phyloP scores from a whole-genome alignment of 2,329 filamentous ascomycete genomes.

The Cytospora paraplurivora region DNA sequence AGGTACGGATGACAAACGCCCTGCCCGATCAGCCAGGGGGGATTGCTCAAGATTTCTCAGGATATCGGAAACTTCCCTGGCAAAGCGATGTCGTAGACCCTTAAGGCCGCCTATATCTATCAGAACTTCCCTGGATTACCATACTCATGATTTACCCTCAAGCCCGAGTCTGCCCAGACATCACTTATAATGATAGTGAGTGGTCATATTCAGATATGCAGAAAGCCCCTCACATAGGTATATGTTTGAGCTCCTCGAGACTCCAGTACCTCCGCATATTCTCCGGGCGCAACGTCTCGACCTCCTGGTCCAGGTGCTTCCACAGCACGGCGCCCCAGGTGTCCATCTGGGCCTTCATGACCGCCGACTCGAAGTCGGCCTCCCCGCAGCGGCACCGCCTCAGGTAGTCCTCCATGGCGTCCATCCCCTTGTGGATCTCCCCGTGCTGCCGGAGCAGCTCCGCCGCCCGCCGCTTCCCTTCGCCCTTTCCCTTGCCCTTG shows the following conservation, averaged over 20 bases:
- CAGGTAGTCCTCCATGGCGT: conserved; percentile 67
- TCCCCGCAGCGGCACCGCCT: conserved; percentile 63
- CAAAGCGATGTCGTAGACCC: too few relatives aligned
- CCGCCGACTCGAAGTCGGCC: conserved; percentile 55
- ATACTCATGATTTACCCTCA: background rate
- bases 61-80: too few relatives aligned
- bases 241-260: conserved; percentile 68
- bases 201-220: background rate
- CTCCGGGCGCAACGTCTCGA: conserved; percentile 74
- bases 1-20: too few relatives aligned
- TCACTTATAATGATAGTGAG: too few relatives aligned
- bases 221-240: conserved; percentile 61
- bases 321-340: conserved; percentile 77
- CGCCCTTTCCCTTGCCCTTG: conserved; percentile 14
- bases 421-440: conserved; percentile 76
- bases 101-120: too few relatives aligned
- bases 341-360: conserved; percentile 74
- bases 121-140: background rate
- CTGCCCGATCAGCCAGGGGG: too few relatives aligned
- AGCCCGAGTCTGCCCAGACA: background rate
- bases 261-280: conserved; percentile 88
- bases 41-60: too few relatives aligned
- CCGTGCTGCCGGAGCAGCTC: conserved; percentile 73
- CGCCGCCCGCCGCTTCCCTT: conserved; percentile 32
- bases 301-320: conserved; percentile 84